Evolutionary conservation across 208 protist species (phyloP).

Genomic region (Leptomonas pyrrhocoris): DNA sequence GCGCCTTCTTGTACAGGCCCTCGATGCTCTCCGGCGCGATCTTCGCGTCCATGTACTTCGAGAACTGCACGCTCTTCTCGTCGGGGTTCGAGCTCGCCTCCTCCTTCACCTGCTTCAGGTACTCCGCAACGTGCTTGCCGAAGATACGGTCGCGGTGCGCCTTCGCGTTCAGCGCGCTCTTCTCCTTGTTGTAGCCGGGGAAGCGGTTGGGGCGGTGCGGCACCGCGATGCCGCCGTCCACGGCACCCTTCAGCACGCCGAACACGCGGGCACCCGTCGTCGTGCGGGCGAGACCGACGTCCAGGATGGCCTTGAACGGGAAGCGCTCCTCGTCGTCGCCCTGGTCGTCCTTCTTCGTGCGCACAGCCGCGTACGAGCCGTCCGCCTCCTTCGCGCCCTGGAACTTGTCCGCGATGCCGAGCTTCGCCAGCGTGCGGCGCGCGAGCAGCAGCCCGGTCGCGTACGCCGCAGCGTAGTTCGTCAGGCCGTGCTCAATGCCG

Average conservation of each 20-base stretch:
- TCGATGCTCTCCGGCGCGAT: constrained; percentile 94
- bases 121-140: constrained; percentile 97
- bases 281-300: constrained; percentile 97
- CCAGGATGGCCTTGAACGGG: constrained; percentile 98
- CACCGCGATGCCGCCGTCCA: constrained; percentile 97
- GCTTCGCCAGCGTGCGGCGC: constrained; percentile 96
- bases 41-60: constrained; percentile 93
- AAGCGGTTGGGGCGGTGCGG: constrained; percentile 97
- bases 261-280: constrained; percentile 97
- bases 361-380: constrained; percentile 82
- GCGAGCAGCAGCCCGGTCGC: constrained; percentile 97
- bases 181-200: constrained; percentile 95
- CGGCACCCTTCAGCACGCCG: constrained; percentile 95
- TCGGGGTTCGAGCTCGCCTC: constrained; percentile 88
- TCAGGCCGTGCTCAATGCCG: constrained; percentile 96
- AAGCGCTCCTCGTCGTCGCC: constrained; percentile 85
- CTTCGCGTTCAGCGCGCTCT: constrained; percentile 91
- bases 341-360: constrained; percentile 80
- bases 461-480: constrained; percentile 98
- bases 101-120: constrained; percentile 97
- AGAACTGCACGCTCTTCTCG: constrained; percentile 96
- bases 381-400: constrained; percentile 91
- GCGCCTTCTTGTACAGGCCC: constrained; percentile 94
- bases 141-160: constrained; percentile 96
- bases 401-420: constrained; percentile 95